Conservation (phyloP, 2,329 filamentous ascomycete species). For the Lanzia echinophila region DNA sequence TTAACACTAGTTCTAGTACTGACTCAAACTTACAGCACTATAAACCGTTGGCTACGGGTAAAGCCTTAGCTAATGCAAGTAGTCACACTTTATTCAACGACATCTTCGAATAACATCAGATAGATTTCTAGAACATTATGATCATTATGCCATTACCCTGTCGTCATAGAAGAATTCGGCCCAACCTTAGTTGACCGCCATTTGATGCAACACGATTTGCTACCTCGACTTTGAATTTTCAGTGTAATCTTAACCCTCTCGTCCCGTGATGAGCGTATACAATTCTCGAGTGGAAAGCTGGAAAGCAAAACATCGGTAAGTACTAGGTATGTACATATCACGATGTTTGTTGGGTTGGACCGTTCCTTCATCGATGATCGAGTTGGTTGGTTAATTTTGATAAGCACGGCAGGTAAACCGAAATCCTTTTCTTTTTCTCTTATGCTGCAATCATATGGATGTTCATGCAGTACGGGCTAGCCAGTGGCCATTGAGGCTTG, state of each 20-base stretch:
- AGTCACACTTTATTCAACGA: constrained; percentile 7
- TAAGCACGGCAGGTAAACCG: not conserved
- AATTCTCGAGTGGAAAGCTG: not conserved
- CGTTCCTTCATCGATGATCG: not conserved
- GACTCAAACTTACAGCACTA: too few species aligned
- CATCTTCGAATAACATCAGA: constrained; percentile 7
- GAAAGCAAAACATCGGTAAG: not conserved
- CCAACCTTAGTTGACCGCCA: constrained; percentile 31
- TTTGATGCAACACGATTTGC: constrained; percentile 22
- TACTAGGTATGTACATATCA: not conserved
- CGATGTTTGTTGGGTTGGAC: not conserved
- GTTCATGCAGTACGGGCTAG: too few species aligned
- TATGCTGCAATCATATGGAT: too few species aligned
- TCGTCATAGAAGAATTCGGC: constrained; percentile 8
- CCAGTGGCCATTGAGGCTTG: not conserved
- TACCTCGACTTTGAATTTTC: not conserved
- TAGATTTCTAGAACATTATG: not conserved
- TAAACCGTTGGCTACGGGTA: constrained; percentile 9
- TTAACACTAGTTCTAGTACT: too few species aligned
- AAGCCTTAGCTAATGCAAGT: constrained; percentile 12
- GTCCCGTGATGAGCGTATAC: not conserved
- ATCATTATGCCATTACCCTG: constrained; percentile 8
- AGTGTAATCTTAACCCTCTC: not conserved
- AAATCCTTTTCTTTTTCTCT: too few species aligned
- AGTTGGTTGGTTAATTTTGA: not conserved